Conservation (phyloP, 305 asterid species). For the Ajuga reptans region DNA sequence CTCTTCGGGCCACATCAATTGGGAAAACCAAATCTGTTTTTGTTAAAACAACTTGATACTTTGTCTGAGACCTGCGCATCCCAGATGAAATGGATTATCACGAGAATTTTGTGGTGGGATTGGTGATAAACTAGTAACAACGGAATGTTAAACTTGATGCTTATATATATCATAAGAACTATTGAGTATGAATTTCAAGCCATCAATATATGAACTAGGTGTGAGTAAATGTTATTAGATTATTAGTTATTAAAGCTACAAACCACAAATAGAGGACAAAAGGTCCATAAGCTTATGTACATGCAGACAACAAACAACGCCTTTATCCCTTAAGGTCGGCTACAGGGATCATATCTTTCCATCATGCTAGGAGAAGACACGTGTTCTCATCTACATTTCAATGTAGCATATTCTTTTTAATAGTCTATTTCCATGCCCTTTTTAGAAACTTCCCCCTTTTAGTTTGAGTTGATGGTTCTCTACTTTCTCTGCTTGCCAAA, state of each 20-base stretch:
- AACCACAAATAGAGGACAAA: not conserved
- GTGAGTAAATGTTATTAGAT: not conserved
- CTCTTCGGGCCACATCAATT: slow-evolving; percentile 85
- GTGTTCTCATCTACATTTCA: too few relatives aligned
- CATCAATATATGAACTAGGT: not conserved
- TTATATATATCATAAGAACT: not conserved
- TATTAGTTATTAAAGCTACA: not conserved
- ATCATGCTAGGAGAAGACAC: too few relatives aligned
- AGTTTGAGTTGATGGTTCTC: too few relatives aligned
- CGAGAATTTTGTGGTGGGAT: not conserved
- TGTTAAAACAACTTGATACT: slow-evolving; percentile 84
- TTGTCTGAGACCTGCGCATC: slow-evolving; percentile 58
- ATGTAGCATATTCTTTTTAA: too few relatives aligned
- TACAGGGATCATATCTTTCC: too few relatives aligned
- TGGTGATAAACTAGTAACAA: not conserved
- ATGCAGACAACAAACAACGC: not conserved
- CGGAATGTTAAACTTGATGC: not conserved
- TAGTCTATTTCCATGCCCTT: too few relatives aligned
- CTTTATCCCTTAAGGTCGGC: too few relatives aligned
- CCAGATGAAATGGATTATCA: slow-evolving; percentile 16
- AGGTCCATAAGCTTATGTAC: not conserved
- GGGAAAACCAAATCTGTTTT: slow-evolving; percentile 89
- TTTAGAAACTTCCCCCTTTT: too few relatives aligned
- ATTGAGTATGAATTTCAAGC: not conserved
- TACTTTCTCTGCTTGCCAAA: too few relatives aligned